phyloP scores from a whole-genome alignment of 1,284 basidiomycete genomes.

The Ustilago esculenta region DNA sequence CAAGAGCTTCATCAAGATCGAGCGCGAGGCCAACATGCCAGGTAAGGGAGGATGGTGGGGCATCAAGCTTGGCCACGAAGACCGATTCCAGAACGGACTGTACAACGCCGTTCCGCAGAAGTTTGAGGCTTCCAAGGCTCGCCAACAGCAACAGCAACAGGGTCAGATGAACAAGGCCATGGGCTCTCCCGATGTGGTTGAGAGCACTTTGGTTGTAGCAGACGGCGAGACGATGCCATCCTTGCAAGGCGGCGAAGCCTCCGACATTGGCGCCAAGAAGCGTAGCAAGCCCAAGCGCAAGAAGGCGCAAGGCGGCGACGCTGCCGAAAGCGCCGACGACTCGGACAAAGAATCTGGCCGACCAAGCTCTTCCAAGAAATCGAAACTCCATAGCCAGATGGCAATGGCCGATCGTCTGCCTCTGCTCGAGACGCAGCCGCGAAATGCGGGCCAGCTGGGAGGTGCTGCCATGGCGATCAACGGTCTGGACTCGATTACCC shows the following conservation, averaged over 20 bases:
- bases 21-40: conserved; percentile 65
- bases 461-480: conserved; percentile 23
- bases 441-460: conserved; percentile 8
- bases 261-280: conserved; percentile 29
- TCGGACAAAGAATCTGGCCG: conserved; percentile 28
- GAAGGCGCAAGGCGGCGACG: conserved; percentile 22
- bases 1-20: conserved; percentile 77
- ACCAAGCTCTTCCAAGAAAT: conserved; percentile 25
- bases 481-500: conserved; percentile 42
- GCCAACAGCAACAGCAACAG: conserved; percentile 26
- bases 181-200: conserved; percentile 25
- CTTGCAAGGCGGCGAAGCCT: conserved; percentile 8
- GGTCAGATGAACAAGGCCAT: conserved; percentile 15
- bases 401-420: conserved; percentile 32
- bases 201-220: conserved; percentile 7
- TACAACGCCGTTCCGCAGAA: conserved; percentile 51
- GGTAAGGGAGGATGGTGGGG: conserved; percentile 70
- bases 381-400: conserved; percentile 5
- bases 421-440: conserved; percentile 45
- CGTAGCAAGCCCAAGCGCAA: conserved; percentile 45
- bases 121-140: conserved; percentile 47
- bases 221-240: conserved; percentile 3
- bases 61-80: conserved; percentile 65
- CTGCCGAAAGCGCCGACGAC: conserved; percentile 31
- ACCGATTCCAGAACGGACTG: conserved; percentile 60